Conservation (phyloP, 2,329 filamentous ascomycete species). For the Scorias spongiosa region DNA sequence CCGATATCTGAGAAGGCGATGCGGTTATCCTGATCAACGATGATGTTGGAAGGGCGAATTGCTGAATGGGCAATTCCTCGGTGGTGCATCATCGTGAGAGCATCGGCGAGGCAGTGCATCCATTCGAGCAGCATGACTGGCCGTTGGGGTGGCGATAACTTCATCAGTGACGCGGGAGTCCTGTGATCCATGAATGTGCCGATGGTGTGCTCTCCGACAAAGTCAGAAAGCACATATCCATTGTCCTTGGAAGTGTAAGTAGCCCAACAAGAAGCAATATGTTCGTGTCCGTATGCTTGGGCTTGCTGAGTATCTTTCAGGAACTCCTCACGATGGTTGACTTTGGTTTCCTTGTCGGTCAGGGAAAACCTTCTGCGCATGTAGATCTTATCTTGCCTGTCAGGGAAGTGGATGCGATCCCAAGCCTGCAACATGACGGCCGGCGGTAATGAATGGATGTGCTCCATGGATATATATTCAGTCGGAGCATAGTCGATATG, state of each 20-base stretch:
- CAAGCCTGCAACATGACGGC: constrained; percentile 31
- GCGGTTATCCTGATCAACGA: constrained; percentile 49
- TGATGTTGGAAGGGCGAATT: constrained; percentile 56
- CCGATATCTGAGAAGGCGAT: constrained; percentile 52
- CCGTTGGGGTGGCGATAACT: constrained; percentile 44
- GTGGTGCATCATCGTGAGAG: constrained; percentile 51
- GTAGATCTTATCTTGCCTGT: constrained; percentile 39
- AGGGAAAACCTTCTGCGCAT: constrained; percentile 19
- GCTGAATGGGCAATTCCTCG: constrained; percentile 49
- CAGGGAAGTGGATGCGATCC: constrained; percentile 50
- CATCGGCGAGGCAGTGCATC: constrained; percentile 59
- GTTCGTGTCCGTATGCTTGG: constrained; percentile 46
- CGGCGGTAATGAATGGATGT: constrained; percentile 43
- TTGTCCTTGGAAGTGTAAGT: constrained; percentile 51
- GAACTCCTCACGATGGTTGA: constrained; percentile 33
- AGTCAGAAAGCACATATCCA: constrained; percentile 52
- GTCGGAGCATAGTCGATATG: constrained; percentile 50
- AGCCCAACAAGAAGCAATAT: constrained; percentile 55
- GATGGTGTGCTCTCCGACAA: constrained; percentile 50
- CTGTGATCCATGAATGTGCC: constrained; percentile 49
- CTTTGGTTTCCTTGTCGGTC: constrained; percentile 13
- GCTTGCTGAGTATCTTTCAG: constrained; percentile 45
- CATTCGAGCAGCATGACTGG: constrained; percentile 51
- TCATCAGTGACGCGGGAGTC: constrained; percentile 46
- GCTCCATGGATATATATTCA: constrained; percentile 55